These are phyloP conservation scores for Allium sativum DNA, from an alignment of 106 monocot genomes.

Conservation along the genomic window DNA sequence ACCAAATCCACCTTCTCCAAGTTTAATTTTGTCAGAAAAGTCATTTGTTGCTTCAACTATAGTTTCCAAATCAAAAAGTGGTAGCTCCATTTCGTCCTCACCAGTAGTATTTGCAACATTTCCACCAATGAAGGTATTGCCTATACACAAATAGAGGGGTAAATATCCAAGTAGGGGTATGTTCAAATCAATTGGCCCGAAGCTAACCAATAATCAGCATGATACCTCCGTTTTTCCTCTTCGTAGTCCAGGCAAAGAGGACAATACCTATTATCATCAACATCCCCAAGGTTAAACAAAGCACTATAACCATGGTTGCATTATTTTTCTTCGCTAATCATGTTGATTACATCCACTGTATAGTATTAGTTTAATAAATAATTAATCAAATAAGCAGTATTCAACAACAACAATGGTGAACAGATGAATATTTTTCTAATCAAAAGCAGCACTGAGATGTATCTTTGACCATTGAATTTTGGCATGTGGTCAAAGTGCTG, in stretches of 20 bases:
- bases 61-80: slow-evolving; percentile 11
- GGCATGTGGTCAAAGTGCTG: too few relatives aligned
- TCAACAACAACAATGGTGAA: background rate
- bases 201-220: background rate
- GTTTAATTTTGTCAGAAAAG: slow-evolving; percentile 14
- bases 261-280: background rate
- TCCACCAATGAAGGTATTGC: background rate
- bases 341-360: background rate
- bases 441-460: background rate
- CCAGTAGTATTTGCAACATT: background rate
- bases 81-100: slow-evolving; percentile 13
- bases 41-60: slow-evolving; percentile 13
- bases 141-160: background rate
- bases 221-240: background rate
- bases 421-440: too few relatives aligned
- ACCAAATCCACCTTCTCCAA: slow-evolving; percentile 24
- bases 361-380: background rate
- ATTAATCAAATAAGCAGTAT: background rate
- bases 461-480: background rate
- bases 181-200: background rate
- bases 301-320: slow-evolving; percentile 1
- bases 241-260: background rate
- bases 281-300: slow-evolving; percentile 2
- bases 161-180: background rate
- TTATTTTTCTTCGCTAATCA: background rate